Evolutionary conservation across 1,284 basidiomycete genomes (phyloP), one percentile per base, ranked within the genome.

Genomic region (Puccinia hordei): DNA sequence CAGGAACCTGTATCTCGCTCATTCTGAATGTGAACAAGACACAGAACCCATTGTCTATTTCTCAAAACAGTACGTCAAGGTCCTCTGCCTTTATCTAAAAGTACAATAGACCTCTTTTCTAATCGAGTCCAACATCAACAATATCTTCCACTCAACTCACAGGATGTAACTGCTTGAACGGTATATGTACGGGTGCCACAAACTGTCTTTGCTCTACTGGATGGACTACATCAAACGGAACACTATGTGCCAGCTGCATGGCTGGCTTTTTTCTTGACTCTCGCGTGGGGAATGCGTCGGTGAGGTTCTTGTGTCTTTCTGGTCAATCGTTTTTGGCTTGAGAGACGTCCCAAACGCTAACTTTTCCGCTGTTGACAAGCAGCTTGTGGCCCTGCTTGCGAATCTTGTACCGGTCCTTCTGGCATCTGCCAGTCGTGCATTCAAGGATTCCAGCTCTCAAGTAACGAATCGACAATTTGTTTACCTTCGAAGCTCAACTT

Each of bases 111-210:
- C 8, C 33, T 33, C 22, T 35, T 30, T 15, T 38, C 30, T 72
- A 19, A n/a, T 69, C 3, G 41, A 59, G 44, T 27, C 30, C n/a
- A 9, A 46, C 55, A 33, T 72, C 51, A 22, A 30, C 27, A 35
- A 53, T 38, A 22, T 4, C 13, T 51, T n/a, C 33, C 9, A n/a
- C 41, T 17, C 51, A 24, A 27, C 13, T 53, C 59, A 35, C 30
- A 76, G 73, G 22, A 35, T 76, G 73, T 13, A 76, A 76, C 63
- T 76, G 73, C 38, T 35, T 65, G 46, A 76, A 76, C 30, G 73
- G 73, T 38, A 44, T 76, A 13, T 76, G 73, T 27, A 66, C 63
- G 38, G 63, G 61, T 66, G 9, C 30, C 46, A 76, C 63, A 27
- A 66, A 61, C 51, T 76, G 73, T 27, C 35, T 53, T 15, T 76